These are phyloP conservation scores for Cubamyces sp. DNA, from an alignment of 768 basidiomycete species.

Conservation along the genomic window DNA sequence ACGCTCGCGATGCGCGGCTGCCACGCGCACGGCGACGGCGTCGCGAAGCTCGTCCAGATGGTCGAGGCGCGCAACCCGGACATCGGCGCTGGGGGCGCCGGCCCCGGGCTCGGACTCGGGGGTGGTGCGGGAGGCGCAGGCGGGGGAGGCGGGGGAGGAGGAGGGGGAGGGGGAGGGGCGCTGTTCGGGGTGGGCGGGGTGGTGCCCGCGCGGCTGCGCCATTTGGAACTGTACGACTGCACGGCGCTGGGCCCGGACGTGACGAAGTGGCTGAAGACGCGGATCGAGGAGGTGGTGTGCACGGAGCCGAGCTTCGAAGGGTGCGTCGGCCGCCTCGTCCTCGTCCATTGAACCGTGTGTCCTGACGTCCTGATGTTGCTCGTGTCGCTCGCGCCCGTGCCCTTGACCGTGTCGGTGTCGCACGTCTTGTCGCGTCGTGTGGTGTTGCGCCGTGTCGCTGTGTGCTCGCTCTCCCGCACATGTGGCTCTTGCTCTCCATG, in stretches of 20 bases:
- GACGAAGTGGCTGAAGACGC: constrained; percentile 63
- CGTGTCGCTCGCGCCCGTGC: neutral
- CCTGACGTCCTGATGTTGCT: neutral
- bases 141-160: constrained; percentile 22
- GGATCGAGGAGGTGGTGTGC: constrained; percentile 65
- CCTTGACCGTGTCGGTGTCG: no score
- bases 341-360: constrained; percentile 12
- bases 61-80: constrained; percentile 73
- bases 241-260: constrained; percentile 69
- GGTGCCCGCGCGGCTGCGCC: constrained; percentile 55
- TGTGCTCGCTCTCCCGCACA: no score
- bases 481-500: no score
- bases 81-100: constrained; percentile 33
- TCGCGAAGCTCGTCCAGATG: constrained; percentile 70
- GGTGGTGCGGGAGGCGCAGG: no score
- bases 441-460: no score
- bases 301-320: constrained; percentile 59
- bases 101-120: neutral
- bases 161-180: constrained; percentile 5
- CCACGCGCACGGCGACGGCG: constrained; percentile 65
- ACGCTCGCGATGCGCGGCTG: constrained; percentile 66
- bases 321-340: constrained; percentile 31
- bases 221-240: constrained; percentile 70
- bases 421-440: neutral
- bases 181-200: constrained; percentile 45